Conservation (phyloP, 306 rosid species). For the Delonix regia region DNA sequence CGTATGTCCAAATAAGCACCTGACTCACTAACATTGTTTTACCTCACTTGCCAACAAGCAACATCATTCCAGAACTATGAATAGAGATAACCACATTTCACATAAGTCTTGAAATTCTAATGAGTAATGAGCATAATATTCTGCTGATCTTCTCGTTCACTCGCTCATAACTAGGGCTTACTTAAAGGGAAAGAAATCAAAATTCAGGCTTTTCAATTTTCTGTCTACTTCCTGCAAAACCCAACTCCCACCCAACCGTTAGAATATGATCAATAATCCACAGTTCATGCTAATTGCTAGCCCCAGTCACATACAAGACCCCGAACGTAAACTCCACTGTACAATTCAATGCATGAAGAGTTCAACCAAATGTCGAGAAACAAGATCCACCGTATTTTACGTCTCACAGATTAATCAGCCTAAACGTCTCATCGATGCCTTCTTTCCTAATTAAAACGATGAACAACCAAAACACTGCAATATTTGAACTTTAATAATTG, state of each 20-base stretch:
- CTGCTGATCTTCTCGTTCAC: not conserved
- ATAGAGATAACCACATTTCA: not conserved
- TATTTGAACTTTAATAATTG: not conserved
- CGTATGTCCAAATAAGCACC: conserved; percentile 19
- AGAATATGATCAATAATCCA: not conserved
- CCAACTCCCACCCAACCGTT: not conserved
- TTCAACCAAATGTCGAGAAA: not conserved
- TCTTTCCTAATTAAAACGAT: conserved; percentile 14
- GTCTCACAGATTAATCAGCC: not conserved
- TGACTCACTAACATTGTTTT: conserved; percentile 10
- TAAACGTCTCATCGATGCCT: conserved; percentile 28
- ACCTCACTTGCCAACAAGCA: conserved; percentile 24
- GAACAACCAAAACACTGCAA: not conserved
- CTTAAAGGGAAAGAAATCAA: not conserved
- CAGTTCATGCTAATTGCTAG: conserved; percentile 12
- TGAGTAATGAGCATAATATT: not conserved
- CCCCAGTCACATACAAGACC: not conserved
- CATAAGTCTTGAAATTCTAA: not conserved
- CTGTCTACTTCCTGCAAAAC: conserved; percentile 2
- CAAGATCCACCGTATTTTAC: not conserved
- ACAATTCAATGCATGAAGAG: conserved; percentile 29
- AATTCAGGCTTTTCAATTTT: not conserved
- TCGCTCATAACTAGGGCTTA: not conserved
- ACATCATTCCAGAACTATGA: conserved; percentile 13
- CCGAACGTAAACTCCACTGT: not conserved